These are phyloP conservation scores for Globisporangium polare DNA, from an alignment of 352 stramenopile genomes.

Conservation along the genomic window DNA sequence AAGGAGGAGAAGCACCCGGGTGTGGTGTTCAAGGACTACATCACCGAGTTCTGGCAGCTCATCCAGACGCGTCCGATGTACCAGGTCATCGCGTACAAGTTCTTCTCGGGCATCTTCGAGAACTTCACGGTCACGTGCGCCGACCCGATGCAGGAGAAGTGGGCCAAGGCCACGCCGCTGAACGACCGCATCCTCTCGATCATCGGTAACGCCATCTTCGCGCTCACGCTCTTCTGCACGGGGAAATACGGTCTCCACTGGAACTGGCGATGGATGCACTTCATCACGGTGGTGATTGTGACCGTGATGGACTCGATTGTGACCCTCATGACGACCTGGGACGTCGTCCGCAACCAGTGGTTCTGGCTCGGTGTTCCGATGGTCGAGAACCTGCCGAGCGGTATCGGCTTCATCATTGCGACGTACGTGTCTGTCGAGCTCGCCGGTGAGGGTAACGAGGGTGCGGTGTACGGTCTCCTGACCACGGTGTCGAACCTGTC, in stretches of 20 bases:
- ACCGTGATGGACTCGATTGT: slow-evolving; percentile 22
- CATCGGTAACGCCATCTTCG: slow-evolving; percentile 19
- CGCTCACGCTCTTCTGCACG: slow-evolving; percentile 1
- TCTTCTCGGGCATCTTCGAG: slow-evolving; percentile 26
- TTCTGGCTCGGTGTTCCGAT: no score
- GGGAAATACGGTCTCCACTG: slow-evolving; percentile 21
- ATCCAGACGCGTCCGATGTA: slow-evolving; percentile 43
- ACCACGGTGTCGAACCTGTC: no score
- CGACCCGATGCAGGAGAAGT: slow-evolving; percentile 31
- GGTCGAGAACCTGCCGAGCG: no score
- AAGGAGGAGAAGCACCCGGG: slow-evolving; percentile 2
- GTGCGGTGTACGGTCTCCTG: no score
- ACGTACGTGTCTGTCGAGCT: no score
- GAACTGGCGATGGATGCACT: slow-evolving; percentile 34
- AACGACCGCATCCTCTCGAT: slow-evolving; percentile 39
- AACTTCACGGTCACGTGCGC: slow-evolving; percentile 31
- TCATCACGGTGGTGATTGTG: slow-evolving; percentile 24
- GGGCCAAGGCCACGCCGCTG: slow-evolving; percentile 29
- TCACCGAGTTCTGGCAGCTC: slow-evolving; percentile 34
- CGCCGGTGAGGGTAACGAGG: no score
- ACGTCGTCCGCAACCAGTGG: no score
- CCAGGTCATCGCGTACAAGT: slow-evolving; percentile 45
- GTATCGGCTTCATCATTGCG: no score
- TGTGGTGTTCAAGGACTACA: slow-evolving; percentile 32
- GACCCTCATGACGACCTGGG: not conserved